Conservation (phyloP, 2,329 filamentous ascomycete genomes). For the Ascochyta koolunga region DNA sequence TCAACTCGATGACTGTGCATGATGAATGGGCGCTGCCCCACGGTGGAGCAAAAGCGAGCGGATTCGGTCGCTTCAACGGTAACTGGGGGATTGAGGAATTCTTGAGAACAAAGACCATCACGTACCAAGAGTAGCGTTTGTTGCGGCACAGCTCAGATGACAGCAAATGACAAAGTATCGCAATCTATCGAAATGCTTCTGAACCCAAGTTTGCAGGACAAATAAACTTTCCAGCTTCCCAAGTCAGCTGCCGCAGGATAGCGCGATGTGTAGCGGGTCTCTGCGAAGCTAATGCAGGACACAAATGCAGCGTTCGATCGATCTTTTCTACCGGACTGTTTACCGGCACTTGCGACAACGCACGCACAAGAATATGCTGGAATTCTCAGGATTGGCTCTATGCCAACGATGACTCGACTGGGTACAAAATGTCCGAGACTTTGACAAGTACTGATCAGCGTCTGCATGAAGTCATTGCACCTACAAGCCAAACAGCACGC, state of each 20-base stretch:
- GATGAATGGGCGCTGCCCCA: slow-evolving; percentile 57
- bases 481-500: neutral
- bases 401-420: neutral
- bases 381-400: neutral
- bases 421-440: neutral
- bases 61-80: slow-evolving; percentile 56
- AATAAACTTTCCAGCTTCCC: too few relatives aligned
- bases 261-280: too few relatives aligned
- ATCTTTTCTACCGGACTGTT: neutral
- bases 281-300: neutral
- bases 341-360: neutral
- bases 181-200: too few relatives aligned
- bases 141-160: neutral
- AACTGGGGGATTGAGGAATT: slow-evolving; percentile 56
- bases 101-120: slow-evolving; percentile 51
- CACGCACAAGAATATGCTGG: neutral
- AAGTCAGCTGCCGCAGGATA: neutral
- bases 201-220: too few relatives aligned
- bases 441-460: neutral
- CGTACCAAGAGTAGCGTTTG: slow-evolving; percentile 42
- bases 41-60: slow-evolving; percentile 57
- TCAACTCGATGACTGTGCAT: slow-evolving; percentile 59
- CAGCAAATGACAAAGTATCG: neutral
- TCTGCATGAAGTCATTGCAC: neutral
- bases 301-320: neutral